Percentiles rank a stretch among this genome's conserved stretches.
phyloP scores from a whole-genome alignment of 2,329 filamentous ascomycete species.

The Rutstroemia sp. region DNA sequence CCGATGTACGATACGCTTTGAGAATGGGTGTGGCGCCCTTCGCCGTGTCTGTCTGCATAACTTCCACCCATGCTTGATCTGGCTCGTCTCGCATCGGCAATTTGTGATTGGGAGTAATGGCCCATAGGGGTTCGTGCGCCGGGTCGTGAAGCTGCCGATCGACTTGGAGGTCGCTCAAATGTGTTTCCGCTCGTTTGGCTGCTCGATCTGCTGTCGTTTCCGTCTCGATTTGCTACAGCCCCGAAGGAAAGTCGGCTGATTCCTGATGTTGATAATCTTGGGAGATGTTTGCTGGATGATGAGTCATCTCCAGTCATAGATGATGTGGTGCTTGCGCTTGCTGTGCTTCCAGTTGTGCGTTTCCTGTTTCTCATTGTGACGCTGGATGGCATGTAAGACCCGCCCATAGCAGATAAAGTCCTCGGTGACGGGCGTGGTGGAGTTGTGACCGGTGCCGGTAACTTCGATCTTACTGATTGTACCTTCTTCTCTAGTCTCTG shows the following conservation, averaged over 20 bases:
- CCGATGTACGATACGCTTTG: conserved; percentile 28
- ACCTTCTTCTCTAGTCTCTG: conserved; percentile 91
- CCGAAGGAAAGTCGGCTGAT: conserved; percentile 58
- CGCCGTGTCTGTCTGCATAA: conserved; percentile 22
- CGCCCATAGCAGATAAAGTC: conserved; percentile 31
- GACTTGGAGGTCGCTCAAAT: conserved; percentile 24
- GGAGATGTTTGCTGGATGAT: conserved; percentile 42
- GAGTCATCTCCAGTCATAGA: conserved; percentile 26
- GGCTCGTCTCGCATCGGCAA: conserved; percentile 27
- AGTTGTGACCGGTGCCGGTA: conserved; percentile 72
- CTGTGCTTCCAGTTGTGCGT: conserved; percentile 48
- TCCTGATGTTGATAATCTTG: conserved; percentile 53
- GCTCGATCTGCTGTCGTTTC: conserved; percentile 11
- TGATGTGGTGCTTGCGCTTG: conserved; percentile 18
- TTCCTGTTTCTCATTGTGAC: conserved; percentile 64
- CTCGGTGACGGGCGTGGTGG: conserved; percentile 78
- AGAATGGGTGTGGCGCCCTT: conserved; percentile 26
- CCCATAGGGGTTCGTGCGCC: conserved; percentile 29
- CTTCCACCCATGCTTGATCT: conserved; percentile 27
- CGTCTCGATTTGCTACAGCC: conserved; percentile 46
- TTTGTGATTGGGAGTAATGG: conserved; percentile 27
- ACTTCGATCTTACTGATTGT: conserved; percentile 82
- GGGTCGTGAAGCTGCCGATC: conserved; percentile 26
- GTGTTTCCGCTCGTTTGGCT: neutral
- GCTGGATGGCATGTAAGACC: conserved; percentile 43